Base-by-base conservation (phyloP, 106 monocot genomes). In the Dioscorea alata region DNA sequence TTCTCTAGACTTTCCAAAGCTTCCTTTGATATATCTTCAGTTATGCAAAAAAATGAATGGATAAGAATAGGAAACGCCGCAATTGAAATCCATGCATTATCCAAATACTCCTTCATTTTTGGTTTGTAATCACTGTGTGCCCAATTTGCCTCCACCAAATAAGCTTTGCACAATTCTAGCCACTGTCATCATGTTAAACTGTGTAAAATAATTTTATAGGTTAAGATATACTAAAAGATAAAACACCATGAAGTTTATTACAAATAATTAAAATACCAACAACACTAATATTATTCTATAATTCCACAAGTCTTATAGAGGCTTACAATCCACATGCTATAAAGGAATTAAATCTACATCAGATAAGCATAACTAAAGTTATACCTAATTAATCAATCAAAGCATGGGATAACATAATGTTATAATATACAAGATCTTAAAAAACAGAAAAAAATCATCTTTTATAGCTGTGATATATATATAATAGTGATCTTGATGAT, bases 131-230 rank as follows among this genome's bases (percentile, higher is more conserved):
- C 16, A 17, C 13, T 13, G 13, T 66, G 31, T 48, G 50, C 64
- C 80, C 80, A 80, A n/a, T 51, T 74, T 51, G 80, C 80, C 52
- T 80, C 80, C 23, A 65, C 28, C 14, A 80, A 33, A 52, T 69
- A 80, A 50, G 70, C 16, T 22, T 60, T 80, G 34, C 69, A 65
- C 4, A 69, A 16, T 48, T 79, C 64, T 59, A 15, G 17, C 79
- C 79, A 79, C 79, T 74, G 61, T 22, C 60, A 52, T 54, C 49
- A 18, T 15, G n/a, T 17, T 15, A 34, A 12, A 28, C 28, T 28
- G 3, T 3, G 28, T 8, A 20, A 5, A 15, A 15, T 68, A 12
- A 57, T 13, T 10, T 32, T 1, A 32, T 8, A 60, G 59, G 33
- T 59, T 4, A 13, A 33, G 20, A 14, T 33, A 19, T 12, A n/a